These are phyloP conservation scores for Sporothrix inflata DNA, from an alignment of 2,329 filamentous ascomycete species.

Conservation along the genomic window DNA sequence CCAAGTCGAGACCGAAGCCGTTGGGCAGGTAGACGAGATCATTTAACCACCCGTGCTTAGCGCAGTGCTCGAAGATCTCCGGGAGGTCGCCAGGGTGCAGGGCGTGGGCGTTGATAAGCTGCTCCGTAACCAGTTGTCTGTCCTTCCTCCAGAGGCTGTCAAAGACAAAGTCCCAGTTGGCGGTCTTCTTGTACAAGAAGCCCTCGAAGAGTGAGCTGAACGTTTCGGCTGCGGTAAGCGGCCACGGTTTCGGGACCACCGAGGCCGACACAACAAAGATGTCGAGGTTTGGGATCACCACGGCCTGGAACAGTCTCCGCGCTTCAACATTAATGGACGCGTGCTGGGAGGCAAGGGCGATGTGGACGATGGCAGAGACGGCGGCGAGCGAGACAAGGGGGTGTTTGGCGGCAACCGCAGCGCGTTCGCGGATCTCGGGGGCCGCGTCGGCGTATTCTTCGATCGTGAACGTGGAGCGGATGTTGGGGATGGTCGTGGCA, in stretches of 20 bases:
- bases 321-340: slow-evolving; percentile 66
- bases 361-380: slow-evolving; percentile 69
- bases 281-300: slow-evolving; percentile 73
- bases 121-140: slow-evolving; percentile 79
- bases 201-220: slow-evolving; percentile 78
- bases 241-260: slow-evolving; percentile 77
- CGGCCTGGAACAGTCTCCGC: slow-evolving; percentile 67
- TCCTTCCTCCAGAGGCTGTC: slow-evolving; percentile 92
- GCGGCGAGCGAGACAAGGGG: slow-evolving; percentile 88
- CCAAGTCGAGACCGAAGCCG: slow-evolving; percentile 85
- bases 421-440: slow-evolving; percentile 55
- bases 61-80: slow-evolving; percentile 76
- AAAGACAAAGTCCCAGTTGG: slow-evolving; percentile 83
- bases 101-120: slow-evolving; percentile 77
- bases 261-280: slow-evolving; percentile 80
- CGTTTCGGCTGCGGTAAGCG: slow-evolving; percentile 72
- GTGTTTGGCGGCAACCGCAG: slow-evolving; percentile 71
- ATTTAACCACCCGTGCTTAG: slow-evolving; percentile 82
- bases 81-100: slow-evolving; percentile 68
- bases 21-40: slow-evolving; percentile 77
- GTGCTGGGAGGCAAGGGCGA: slow-evolving; percentile 63
- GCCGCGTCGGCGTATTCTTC: slow-evolving; percentile 58
- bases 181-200: slow-evolving; percentile 77
- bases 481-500: slow-evolving; percentile 78
- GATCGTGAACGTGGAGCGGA: slow-evolving; percentile 75